phyloP scores from a whole-genome alignment of 768 basidiomycete genomes.

The Boletus sensibilis region DNA sequence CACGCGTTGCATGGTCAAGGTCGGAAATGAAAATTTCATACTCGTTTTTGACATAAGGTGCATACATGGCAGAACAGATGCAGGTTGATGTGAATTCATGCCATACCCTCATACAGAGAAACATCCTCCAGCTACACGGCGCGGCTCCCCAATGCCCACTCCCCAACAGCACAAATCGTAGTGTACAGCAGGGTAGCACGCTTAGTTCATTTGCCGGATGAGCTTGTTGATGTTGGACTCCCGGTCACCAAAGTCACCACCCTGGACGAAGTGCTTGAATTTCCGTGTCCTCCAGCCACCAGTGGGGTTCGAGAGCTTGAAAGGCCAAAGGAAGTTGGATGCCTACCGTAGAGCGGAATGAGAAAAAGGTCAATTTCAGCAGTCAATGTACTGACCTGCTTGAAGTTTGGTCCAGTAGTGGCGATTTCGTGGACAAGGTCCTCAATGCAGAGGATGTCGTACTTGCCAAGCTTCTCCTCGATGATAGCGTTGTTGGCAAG shows the following conservation, averaged over 20 bases:
- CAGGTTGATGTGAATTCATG: conserved; percentile 27
- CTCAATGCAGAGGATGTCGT: conserved; percentile 94
- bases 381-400: conserved; percentile 64
- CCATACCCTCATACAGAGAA: conserved; percentile 30
- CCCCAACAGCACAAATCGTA: conserved; percentile 2
- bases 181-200: neutral
- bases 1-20: neutral
- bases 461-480: conserved; percentile 86
- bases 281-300: conserved; percentile 98
- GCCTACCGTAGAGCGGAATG: conserved; percentile 43
- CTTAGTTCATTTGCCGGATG: conserved; percentile 90
- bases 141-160: neutral
- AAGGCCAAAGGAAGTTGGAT: conserved; percentile 98
- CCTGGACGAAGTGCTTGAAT: conserved; percentile 95
- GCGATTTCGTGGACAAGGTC: conserved; percentile 97
- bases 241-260: conserved; percentile 97
- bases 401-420: conserved; percentile 97
- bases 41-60: conserved; percentile 26
- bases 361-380: neutral
- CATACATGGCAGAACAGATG: conserved; percentile 27
- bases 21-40: conserved; percentile 19
- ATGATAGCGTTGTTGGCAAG: conserved; percentile 92
- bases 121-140: conserved; percentile 13
- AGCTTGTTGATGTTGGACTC: conserved; percentile 97
- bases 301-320: conserved; percentile 99